Base-by-base conservation (phyloP, 352 stramenopile genomes). In the Peronospora destructor region DNA sequence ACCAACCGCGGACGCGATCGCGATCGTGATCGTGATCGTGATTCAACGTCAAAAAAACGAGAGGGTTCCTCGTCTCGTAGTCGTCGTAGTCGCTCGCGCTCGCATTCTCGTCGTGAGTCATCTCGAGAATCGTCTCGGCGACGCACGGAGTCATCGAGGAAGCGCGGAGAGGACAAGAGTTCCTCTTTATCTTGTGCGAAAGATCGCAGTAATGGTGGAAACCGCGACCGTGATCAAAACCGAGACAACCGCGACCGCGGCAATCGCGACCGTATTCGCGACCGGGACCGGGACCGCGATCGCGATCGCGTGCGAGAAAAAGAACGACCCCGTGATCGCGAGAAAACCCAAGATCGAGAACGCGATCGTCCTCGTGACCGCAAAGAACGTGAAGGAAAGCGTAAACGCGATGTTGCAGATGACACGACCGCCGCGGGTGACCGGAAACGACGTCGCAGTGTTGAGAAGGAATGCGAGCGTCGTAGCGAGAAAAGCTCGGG, bases 21-120 rank as follows among this genome's bases (percentile, higher is more conserved):
- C 23, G 43, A 53, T 10, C 25, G 40, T 21, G 53, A 49, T 8
- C 49, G 56, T 11, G 43, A 54, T 45, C 54, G 49, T 51, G 45
- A 41, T 9, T 63, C 64, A 5, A 32, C 45, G 6, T 56, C 53
- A 4, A 62, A 76, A 0, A 68, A 69, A 11, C 56, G 40, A 39
- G 56, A 39, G 38, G 23, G 4, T 8, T 62, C 59, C 40, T 58
- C 45, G 1, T 66, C 64, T 44, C 64, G 53, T 12, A 61, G 58
- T 12, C 61, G 55, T 42, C 55, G 50, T 28, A 73, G 56, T 49
- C 70, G 63, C n/a, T 85, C 70, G 4, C 71, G 62, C 14, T 85
- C 75, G 7, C 52, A 56, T 12, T 81, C 73, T 29, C 67, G 67
- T 32, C 66, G 67, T 50, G 66, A 50, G 21, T 72, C 61, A n/a